Base-by-base conservation (phyloP, 495 filamentous ascomycete genomes). In the Tuber microsphaerosporum region DNA sequence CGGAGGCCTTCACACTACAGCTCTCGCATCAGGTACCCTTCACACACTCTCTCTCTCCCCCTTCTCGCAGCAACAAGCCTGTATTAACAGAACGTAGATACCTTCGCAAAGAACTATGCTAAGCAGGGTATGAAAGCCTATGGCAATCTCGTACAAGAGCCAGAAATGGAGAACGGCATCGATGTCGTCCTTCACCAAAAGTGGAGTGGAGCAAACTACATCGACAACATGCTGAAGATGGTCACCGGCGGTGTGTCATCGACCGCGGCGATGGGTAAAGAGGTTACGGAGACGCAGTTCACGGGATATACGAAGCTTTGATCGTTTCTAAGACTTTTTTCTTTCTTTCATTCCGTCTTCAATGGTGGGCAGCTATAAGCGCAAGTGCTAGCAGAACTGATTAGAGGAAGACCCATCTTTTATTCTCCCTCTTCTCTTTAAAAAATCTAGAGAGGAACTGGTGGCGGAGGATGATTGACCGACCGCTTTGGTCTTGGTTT, bases 181-280 rank as follows among this genome's bases (percentile, higher is more conserved):
- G 95, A 99, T 83, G 96, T 98, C 12, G 93, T 99, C 45, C 97
- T 92, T 82, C 95, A 99, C 85, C 95, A 99, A 89, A 98, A 98
- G 84, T 99, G 95, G 95, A 91, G 89, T 80, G 95, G 95, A 51
- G 95, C 96, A 41, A 93, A 92, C 80, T 97, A 98, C 83, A 90
- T 93, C 9, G 95, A 99, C 83, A 93, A 94, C 82, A 83, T 97
- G 86, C 86, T 97, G 83, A 97, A 96, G 89, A 97, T 99, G 95
- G 93, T 99, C 17, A 94, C 90, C 9, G 96, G 95, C 10, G 95
- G 95, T 79, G 90, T 99, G 72, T 94, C 91, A 83, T 91, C 89
- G 70, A 98, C 95, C 1, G 91, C 91, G 51, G 95, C 95, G 6
- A 99, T 98, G 95, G 95, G 95, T 17, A 93, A 93, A 86, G 95